Conservation (phyloP, 331 rosid genomes). For the Rosa hybrid region DNA sequence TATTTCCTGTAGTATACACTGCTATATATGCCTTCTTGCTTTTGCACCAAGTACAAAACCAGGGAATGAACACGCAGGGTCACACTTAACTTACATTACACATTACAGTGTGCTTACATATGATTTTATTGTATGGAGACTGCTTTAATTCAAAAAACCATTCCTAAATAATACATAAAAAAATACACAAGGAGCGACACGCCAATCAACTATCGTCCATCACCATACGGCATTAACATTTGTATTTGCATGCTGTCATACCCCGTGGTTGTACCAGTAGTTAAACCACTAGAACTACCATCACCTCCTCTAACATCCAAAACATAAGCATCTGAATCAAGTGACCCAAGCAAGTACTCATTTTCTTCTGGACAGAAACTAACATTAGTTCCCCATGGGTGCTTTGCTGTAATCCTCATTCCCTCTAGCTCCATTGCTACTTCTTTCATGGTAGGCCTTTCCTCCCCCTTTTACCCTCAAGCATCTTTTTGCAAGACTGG, state of each 20-base stretch:
- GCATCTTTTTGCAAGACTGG: background rate
- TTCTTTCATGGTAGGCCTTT: conserved; percentile 30
- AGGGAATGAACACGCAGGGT: background rate
- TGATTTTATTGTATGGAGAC: too few species aligned
- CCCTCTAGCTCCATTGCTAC: conserved; percentile 24
- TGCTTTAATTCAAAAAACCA: too few species aligned
- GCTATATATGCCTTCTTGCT: background rate
- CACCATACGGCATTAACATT: too few species aligned
- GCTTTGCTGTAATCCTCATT: background rate
- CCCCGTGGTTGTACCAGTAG: background rate
- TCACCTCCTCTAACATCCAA: conserved; percentile 10
- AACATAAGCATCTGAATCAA: background rate
- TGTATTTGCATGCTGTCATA: background rate
- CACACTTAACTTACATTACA: too few species aligned
- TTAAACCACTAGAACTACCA: background rate
- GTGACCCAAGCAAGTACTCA: conserved; percentile 7
- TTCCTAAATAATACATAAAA: too few species aligned
- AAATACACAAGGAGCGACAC: too few species aligned
- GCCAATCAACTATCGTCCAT: too few species aligned
- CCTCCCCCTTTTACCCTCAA: background rate
- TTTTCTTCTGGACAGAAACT: background rate
- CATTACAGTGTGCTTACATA: too few species aligned
- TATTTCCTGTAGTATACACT: background rate
- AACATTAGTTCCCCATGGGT: background rate
- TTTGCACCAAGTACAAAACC: background rate